Evolutionary conservation across 2,329 filamentous ascomycete genomes (phyloP).

Genomic region (Botrytis fragariae): DNA sequence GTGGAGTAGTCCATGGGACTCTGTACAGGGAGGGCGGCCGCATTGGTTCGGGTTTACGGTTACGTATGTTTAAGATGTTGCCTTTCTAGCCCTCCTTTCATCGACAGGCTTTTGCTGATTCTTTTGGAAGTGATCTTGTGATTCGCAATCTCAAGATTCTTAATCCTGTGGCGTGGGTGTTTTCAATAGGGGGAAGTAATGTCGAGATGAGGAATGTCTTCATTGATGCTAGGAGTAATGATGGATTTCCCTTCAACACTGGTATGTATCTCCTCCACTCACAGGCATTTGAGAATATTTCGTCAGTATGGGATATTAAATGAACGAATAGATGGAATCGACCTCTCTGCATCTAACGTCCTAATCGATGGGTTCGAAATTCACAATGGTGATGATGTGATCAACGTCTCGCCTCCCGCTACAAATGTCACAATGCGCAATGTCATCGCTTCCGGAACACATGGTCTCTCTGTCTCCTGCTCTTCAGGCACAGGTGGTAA

Average conservation of each 20-base stretch:
- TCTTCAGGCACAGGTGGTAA: not conserved
- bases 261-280: not conserved
- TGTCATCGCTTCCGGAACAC: constrained; percentile 9
- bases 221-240: constrained; percentile 11
- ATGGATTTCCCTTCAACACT: constrained; percentile 8
- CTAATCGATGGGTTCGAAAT: constrained; percentile 15
- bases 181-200: constrained; percentile 16
- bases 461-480: constrained; percentile 14
- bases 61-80: not conserved
- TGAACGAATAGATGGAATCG: not conserved
- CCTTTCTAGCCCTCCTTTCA: no score
- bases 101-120: not conserved
- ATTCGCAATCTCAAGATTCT: constrained; percentile 16
- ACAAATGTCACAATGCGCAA: constrained; percentile 16
- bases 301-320: not conserved
- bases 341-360: constrained; percentile 14
- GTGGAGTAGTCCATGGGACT: not conserved
- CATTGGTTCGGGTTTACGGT: constrained; percentile 17
- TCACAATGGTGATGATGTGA: constrained; percentile 17
- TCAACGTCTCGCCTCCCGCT: constrained; percentile 6
- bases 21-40: constrained; percentile 1
- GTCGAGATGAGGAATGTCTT: constrained; percentile 7
- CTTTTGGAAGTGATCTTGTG: not conserved
- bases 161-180: constrained; percentile 13
- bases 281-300: not conserved